Percentiles rank a stretch among this genome's conserved stretches.
Conservation (phyloP, 129 eudicot genomes). For the Sambucus nigra region DNA sequence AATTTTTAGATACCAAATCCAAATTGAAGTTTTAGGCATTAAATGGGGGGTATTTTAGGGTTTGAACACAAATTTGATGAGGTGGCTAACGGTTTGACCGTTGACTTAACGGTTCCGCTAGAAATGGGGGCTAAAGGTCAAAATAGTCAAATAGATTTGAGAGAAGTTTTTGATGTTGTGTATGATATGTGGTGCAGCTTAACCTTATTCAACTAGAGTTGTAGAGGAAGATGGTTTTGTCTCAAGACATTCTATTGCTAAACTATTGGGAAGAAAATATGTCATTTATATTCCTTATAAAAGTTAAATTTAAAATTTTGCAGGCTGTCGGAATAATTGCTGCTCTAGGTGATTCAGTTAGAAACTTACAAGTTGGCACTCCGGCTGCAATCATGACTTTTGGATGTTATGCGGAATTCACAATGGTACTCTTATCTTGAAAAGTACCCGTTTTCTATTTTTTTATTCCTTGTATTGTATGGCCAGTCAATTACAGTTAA, state of each 20-base stretch:
- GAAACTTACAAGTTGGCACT: conserved; percentile 57
- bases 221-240: too few relatives aligned
- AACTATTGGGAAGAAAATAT: background rate
- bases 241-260: background rate
- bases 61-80: too few relatives aligned
- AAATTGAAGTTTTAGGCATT: too few relatives aligned
- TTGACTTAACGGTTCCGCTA: too few relatives aligned
- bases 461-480: background rate
- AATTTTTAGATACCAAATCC: too few relatives aligned
- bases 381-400: conserved; percentile 91
- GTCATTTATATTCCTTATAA: background rate
- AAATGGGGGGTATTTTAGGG: too few relatives aligned
- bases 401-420: conserved; percentile 88
- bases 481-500: background rate
- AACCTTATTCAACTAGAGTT: too few relatives aligned
- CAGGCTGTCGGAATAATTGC: conserved; percentile 96
- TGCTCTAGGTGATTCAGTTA: conserved; percentile 79
- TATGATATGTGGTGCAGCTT: too few relatives aligned
- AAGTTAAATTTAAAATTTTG: conserved; percentile 2
- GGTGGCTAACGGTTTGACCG: too few relatives aligned
- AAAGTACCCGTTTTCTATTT: background rate
- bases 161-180: too few relatives aligned
- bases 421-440: conserved; percentile 40
- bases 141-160: too few relatives aligned
- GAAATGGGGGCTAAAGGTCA: too few relatives aligned